phyloP scores from a whole-genome alignment of 495 filamentous ascomycete species.

The Penicillium chermesinum region DNA sequence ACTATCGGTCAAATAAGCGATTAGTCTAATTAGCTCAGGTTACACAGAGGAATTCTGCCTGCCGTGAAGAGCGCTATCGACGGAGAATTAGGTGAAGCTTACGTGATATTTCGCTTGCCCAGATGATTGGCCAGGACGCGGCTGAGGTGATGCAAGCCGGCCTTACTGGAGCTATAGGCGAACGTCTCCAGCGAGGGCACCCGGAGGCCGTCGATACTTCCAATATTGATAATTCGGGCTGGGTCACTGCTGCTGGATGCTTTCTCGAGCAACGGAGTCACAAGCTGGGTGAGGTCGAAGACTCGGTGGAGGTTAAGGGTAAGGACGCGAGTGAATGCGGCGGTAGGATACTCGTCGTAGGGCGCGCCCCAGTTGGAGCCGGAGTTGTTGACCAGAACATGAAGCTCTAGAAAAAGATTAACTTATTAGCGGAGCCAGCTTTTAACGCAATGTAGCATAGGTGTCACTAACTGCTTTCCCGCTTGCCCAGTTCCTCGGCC shows the following conservation, averaged over 20 bases:
- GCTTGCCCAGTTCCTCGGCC: conserved; percentile 56
- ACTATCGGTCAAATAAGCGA: conserved; percentile 7
- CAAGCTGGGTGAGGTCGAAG: conserved; percentile 69
- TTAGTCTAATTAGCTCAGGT: neutral
- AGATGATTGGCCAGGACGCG: conserved; percentile 68
- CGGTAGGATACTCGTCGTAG: conserved; percentile 61
- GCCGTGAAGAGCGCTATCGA: neutral
- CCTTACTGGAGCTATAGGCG: conserved; percentile 70
- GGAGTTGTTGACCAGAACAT: conserved; percentile 77
- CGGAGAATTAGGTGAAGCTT: conserved; percentile 11
- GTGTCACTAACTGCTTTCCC: conserved; percentile 52
- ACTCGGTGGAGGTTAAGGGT: conserved; percentile 77
- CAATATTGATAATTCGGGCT: conserved; percentile 69
- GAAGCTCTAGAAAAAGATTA: conserved; percentile 44
- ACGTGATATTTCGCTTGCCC: conserved; percentile 65
- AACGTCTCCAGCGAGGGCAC: conserved; percentile 69
- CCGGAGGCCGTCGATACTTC: conserved; percentile 63
- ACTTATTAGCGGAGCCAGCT: conserved; percentile 6
- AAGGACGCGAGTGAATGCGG: conserved; percentile 66
- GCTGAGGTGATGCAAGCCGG: conserved; percentile 66
- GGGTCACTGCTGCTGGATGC: conserved; percentile 44
- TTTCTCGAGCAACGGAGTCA: conserved; percentile 66
- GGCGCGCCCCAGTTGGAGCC: conserved; percentile 68
- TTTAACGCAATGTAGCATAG: neutral
- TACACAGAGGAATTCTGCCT: neutral